These are phyloP conservation scores for Exobasidium rhododendri DNA, from an alignment of 1,284 basidiomycete species.

Conservation along the genomic window DNA sequence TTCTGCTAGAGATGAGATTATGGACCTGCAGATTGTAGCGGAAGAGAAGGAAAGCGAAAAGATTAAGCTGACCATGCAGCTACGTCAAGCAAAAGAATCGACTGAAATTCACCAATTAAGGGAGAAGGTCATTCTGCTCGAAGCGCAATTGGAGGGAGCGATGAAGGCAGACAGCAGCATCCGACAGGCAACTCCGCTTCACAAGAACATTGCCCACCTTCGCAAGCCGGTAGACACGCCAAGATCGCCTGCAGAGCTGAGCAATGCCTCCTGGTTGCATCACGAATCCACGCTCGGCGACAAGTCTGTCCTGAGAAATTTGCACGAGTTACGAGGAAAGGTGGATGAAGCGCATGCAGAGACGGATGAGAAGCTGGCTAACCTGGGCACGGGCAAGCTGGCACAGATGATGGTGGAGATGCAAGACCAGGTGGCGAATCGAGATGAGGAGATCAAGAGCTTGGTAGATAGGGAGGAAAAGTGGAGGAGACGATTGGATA, in stretches of 20 bases:
- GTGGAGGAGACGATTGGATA: neutral
- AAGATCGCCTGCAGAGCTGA: slow-evolving; percentile 13
- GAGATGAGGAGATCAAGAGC: neutral
- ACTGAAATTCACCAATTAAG: slow-evolving; percentile 4
- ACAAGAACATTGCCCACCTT: slow-evolving; percentile 3
- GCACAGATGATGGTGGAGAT: neutral
- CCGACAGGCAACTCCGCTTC: slow-evolving; percentile 9
- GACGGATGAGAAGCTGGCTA: slow-evolving; percentile 37
- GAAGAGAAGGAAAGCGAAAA: slow-evolving; percentile 14
- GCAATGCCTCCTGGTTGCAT: slow-evolving; percentile 18
- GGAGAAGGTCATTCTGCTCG: slow-evolving; percentile 10
- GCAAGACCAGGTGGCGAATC: neutral
- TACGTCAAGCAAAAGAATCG: slow-evolving; percentile 10
- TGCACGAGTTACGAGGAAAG: slow-evolving; percentile 28
- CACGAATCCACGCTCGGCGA: slow-evolving; percentile 40
- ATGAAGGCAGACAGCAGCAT: neutral
- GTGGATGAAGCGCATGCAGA: slow-evolving; percentile 36
- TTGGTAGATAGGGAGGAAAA: neutral
- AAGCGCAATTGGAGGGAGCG: slow-evolving; percentile 8
- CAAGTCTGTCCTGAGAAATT: slow-evolving; percentile 23
- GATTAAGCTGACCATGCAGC: neutral
- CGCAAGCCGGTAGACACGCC: slow-evolving; percentile 14
- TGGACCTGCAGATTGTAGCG: slow-evolving; percentile 14
- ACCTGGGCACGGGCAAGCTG: slow-evolving; percentile 15
- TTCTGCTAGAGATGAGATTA: slow-evolving; percentile 3